These are phyloP conservation scores for Trypanosoma lewisi DNA, from an alignment of 208 protist species.

Conservation along the genomic window DNA sequence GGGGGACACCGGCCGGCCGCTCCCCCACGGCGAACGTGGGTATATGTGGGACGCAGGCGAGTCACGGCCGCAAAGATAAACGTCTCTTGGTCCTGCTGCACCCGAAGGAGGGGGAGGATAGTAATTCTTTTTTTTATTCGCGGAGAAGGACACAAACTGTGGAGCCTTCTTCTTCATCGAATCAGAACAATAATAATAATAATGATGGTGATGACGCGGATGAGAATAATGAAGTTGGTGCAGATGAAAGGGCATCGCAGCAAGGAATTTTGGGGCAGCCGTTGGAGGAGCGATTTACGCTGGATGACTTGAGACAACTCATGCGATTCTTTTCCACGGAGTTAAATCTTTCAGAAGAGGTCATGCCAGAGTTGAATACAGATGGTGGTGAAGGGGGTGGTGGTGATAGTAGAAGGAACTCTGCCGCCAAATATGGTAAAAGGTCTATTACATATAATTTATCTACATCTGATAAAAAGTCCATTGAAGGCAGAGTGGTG, in stretches of 20 bases:
- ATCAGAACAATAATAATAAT: background rate
- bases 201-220: background rate
- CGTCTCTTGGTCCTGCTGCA: constrained; percentile 1
- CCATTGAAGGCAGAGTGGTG: background rate
- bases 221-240: background rate
- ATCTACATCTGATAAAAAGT: background rate
- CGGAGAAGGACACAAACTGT: background rate
- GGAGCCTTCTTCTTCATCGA: background rate
- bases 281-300: constrained; percentile 52
- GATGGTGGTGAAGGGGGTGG: background rate
- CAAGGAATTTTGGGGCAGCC: constrained; percentile 1
- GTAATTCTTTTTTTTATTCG: background rate
- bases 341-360: background rate
- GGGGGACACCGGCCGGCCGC: background rate
- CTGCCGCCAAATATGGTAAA: no score
- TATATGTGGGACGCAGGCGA: background rate
- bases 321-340: constrained; percentile 42
- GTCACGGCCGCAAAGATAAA: constrained; percentile 1
- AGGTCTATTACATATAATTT: background rate
- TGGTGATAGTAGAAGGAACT: background rate
- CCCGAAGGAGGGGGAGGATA: constrained; percentile 3
- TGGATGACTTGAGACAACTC: constrained; percentile 47
- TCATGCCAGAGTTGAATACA: background rate
- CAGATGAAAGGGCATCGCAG: background rate
- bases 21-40: background rate